Evolutionary conservation across 2,329 filamentous ascomycete genomes (phyloP).

Genomic region (Trichoderma guizhouense): DNA sequence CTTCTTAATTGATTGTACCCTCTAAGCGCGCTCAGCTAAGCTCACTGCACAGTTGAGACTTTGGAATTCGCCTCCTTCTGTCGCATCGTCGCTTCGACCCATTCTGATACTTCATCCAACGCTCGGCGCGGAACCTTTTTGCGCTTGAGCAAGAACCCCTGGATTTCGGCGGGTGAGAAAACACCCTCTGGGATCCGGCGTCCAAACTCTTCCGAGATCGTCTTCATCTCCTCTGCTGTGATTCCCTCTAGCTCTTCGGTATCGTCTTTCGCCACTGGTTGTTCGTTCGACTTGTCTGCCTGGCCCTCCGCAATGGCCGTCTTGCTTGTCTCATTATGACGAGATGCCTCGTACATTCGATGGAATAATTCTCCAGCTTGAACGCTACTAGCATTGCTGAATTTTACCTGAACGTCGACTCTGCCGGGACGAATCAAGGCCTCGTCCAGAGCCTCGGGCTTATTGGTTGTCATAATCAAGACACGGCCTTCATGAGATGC

Average conservation of each 20-base stretch:
- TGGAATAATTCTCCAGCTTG: conserved; percentile 59
- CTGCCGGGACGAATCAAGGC: conserved; percentile 71
- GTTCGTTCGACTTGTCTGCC: background rate
- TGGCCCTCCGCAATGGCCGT: background rate
- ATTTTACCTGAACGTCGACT: conserved; percentile 66
- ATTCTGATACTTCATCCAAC: conserved; percentile 48
- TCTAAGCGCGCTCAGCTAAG: too few relatives aligned
- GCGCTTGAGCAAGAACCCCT: conserved; percentile 61
- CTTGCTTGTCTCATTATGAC: conserved; percentile 16
- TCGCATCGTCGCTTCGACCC: conserved; percentile 50
- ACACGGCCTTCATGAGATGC: conserved; percentile 75
- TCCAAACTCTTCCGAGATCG: conserved; percentile 49
- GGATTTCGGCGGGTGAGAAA: conserved; percentile 61
- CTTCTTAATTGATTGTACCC: background rate
- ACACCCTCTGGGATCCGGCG: conserved; percentile 48
- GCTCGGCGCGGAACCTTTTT: conserved; percentile 58
- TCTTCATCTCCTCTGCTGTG: conserved; percentile 38
- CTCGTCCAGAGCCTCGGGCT: conserved; percentile 67
- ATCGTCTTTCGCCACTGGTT: conserved; percentile 10
- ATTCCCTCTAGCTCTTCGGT: conserved; percentile 3
- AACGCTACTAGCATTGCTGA: conserved; percentile 53
- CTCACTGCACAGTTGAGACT: conserved; percentile 46
- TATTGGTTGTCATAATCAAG: conserved; percentile 80
- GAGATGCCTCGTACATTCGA: conserved; percentile 54
- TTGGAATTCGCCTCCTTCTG: conserved; percentile 51